phyloP scores from a whole-genome alignment of 345 rosid species.

The Excoecaria cochinchinensis region DNA sequence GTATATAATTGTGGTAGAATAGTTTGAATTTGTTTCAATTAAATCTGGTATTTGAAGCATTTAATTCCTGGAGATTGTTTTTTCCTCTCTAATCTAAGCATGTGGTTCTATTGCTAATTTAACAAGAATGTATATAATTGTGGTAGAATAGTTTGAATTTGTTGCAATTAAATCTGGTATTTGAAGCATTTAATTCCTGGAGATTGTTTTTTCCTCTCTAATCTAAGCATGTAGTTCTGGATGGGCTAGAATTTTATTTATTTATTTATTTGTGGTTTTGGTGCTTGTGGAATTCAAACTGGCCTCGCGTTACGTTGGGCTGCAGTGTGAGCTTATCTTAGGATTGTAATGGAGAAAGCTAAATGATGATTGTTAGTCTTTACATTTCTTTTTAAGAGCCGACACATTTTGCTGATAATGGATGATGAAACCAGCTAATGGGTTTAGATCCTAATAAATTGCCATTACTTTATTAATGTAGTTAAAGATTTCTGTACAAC shows the following conservation, averaged over 20 bases:
- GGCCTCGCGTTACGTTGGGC: neutral
- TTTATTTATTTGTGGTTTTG: neutral
- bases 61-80: neutral
- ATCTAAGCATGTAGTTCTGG: neutral
- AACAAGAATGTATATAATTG: neutral
- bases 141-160: neutral
- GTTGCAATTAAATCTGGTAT: neutral
- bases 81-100: neutral
- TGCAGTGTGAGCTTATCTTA: neutral
- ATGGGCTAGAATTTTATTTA: neutral
- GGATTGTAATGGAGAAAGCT: neutral
- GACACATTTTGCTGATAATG: neutral
- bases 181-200: neutral
- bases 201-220: neutral
- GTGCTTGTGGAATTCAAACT: neutral
- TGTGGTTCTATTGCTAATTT: neutral
- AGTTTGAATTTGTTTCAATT: neutral
- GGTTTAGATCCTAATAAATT: slow-evolving; percentile 13
- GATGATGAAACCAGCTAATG: slow-evolving; percentile 6
- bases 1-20: neutral
- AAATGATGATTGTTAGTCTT: neutral
- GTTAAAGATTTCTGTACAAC: neutral
- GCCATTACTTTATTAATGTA: neutral
- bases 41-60: neutral
- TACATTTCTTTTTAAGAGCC: neutral